These are phyloP conservation scores for Rusavskia elegans DNA, from an alignment of 495 filamentous ascomycete species.

Conservation along the genomic window DNA sequence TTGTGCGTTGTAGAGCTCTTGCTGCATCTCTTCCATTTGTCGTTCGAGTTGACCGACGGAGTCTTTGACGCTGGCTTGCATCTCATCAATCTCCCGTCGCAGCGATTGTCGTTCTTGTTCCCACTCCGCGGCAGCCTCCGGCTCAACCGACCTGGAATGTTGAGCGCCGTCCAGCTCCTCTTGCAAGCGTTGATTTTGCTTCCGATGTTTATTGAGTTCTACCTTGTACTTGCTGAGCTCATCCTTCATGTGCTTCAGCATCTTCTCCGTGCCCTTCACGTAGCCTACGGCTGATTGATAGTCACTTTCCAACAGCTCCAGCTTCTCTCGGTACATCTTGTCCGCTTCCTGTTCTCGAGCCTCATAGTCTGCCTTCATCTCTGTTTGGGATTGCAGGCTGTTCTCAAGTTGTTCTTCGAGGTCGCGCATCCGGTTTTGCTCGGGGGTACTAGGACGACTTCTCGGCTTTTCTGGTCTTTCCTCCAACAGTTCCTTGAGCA, in stretches of 20 bases:
- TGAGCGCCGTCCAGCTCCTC: constrained; percentile 50
- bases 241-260: constrained; percentile 97
- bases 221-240: constrained; percentile 87
- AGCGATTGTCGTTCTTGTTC: constrained; percentile 57
- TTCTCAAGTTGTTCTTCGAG: constrained; percentile 79
- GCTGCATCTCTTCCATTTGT: constrained; percentile 49
- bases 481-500: constrained; percentile 78
- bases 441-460: constrained; percentile 64
- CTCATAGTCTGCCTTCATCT: constrained; percentile 61
- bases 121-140: constrained; percentile 44
- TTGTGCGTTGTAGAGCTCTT: constrained; percentile 45
- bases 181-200: constrained; percentile 68
- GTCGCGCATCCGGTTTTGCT: constrained; percentile 66
- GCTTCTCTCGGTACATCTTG: constrained; percentile 72
- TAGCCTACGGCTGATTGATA: constrained; percentile 99
- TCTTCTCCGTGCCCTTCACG: constrained; percentile 96
- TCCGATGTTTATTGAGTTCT: constrained; percentile 76
- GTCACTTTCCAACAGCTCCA: constrained; percentile 85
- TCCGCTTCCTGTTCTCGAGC: constrained; percentile 70
- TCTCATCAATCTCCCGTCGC: constrained; percentile 43
- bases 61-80: constrained; percentile 50
- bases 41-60: constrained; percentile 52
- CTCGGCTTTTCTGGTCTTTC: constrained; percentile 63
- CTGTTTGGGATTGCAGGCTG: constrained; percentile 64
- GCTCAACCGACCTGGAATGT: constrained; percentile 24